Evolutionary conservation across 352 stramenopile genomes (phyloP).

Genomic region (Phytophthora vignae): DNA sequence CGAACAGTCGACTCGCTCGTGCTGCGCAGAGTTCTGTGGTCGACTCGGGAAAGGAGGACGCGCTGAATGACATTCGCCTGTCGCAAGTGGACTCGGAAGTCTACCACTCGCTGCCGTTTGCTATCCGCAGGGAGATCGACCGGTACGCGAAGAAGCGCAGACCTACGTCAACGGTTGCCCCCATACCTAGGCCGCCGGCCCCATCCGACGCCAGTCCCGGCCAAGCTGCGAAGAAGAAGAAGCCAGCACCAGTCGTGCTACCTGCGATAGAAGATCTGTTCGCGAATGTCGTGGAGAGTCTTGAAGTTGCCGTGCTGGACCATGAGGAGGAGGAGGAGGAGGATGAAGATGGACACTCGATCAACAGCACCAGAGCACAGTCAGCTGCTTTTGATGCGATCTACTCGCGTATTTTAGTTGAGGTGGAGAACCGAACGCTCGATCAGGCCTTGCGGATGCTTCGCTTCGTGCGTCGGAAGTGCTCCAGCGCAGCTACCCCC

Average conservation of each 20-base stretch:
- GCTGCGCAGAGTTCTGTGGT: conserved; percentile 1
- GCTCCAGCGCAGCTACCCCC: conserved; percentile 21
- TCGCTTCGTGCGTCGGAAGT: conserved; percentile 76
- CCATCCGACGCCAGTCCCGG: conserved; percentile 7
- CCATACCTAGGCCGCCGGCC: conserved; percentile 10
- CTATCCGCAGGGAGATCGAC: conserved; percentile 77
- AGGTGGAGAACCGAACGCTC: conserved; percentile 68
- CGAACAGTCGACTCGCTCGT: conserved; percentile 21
- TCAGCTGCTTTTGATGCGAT: conserved; percentile 71
- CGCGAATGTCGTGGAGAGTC: conserved; percentile 35
- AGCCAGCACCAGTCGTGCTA: conserved; percentile 17
- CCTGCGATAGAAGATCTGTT: conserved; percentile 68
- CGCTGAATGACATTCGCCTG: conserved; percentile 73
- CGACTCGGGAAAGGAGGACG: conserved; percentile 25
- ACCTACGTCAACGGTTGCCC: conserved; percentile 26
- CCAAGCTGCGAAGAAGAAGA: conserved; percentile 21
- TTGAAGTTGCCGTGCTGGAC: conserved; percentile 11
- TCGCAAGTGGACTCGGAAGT: conserved; percentile 86
- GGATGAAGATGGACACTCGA: conserved; percentile 1
- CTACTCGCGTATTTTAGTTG: conserved; percentile 74
- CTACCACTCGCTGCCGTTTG: conserved; percentile 72
- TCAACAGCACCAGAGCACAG: conserved; percentile 1
- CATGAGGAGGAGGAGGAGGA: conserved; percentile 7
- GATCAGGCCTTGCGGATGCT: conserved; percentile 74
- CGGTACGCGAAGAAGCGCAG: conserved; percentile 61